Evolutionary conservation across 768 basidiomycete species (phyloP).

Genomic region (Suillus luteus): DNA sequence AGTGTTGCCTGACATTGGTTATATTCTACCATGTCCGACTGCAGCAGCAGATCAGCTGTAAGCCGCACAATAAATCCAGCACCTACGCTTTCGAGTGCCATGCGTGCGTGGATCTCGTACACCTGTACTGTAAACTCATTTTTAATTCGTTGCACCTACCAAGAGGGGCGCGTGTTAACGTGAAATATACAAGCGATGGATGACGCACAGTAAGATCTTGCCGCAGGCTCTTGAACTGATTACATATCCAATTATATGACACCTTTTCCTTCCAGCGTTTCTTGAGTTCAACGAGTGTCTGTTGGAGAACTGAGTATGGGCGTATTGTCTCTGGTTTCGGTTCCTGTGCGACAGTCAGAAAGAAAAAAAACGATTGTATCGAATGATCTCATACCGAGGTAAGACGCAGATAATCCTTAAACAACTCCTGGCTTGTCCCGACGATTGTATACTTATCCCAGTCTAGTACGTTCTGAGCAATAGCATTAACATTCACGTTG

Average conservation of each 20-base stretch:
- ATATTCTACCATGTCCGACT: conserved; percentile 99
- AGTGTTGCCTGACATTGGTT: conserved; percentile 96
- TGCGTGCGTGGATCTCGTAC: conserved; percentile 97
- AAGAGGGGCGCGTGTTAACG: conserved; percentile 14
- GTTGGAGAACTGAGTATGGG: conserved; percentile 79
- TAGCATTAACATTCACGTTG: conserved; percentile 12
- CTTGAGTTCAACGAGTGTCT: conserved; percentile 86
- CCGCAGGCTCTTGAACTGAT: conserved; percentile 95
- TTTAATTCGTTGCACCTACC: conserved; percentile 96
- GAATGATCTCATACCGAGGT: conserved; percentile 64
- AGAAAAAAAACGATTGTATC: conserved; percentile 4
- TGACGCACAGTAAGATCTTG: conserved; percentile 93
- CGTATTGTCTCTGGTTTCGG: conserved; percentile 94
- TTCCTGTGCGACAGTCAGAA: conserved; percentile 58
- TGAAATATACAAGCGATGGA: conserved; percentile 16
- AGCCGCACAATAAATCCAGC: conserved; percentile 16
- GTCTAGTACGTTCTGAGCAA: conserved; percentile 82
- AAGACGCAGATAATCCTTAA: conserved; percentile 94
- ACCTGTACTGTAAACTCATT: conserved; percentile 97
- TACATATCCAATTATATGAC: conserved; percentile 89
- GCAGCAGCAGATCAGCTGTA: conserved; percentile 21
- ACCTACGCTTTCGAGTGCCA: conserved; percentile 89
- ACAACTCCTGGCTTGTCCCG: conserved; percentile 84
- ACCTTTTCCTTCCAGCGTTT: conserved; percentile 80
- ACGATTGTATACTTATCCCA: conserved; percentile 98